A percentile compares a stretch with the other conserved stretches of the same genome.
Evolutionary conservation across 441 rosid genomes (phyloP).

Genomic region (Biscutella auriculata): DNA sequence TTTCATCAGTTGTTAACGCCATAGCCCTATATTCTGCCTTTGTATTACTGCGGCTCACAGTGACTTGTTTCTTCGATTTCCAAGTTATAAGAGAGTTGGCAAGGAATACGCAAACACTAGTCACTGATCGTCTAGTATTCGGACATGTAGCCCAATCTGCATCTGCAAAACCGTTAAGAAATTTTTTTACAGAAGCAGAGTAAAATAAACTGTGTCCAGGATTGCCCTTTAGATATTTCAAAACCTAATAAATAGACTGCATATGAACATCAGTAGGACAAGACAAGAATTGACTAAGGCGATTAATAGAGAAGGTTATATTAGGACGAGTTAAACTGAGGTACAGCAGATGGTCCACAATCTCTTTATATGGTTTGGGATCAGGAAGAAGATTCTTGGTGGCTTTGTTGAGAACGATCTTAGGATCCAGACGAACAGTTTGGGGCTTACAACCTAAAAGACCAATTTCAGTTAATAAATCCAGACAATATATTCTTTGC

Average conservation of each 20-base stretch:
- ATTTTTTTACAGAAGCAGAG: accelerated
- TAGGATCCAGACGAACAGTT: background rate
- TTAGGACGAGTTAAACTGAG: background rate
- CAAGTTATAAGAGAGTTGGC: background rate
- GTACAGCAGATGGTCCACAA: background rate
- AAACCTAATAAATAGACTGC: background rate
- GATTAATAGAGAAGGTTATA: background rate
- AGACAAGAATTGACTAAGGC: background rate
- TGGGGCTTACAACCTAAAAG: background rate
- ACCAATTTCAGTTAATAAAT: background rate
- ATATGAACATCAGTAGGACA: background rate
- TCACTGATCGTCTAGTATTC: background rate
- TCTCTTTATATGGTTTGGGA: background rate
- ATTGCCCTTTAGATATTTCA: background rate
- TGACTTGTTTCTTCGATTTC: too few relatives aligned
- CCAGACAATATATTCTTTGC: background rate
- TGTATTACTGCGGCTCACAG: background rate
- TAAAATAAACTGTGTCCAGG: background rate
- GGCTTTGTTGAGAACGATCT: background rate
- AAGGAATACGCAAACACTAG: background rate
- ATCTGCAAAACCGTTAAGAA: background rate
- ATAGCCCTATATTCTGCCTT: background rate
- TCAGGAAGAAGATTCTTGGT: background rate
- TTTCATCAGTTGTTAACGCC: background rate
- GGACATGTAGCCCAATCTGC: background rate